These are phyloP conservation scores for Chlamydomonas schloesseri DNA, from an alignment of 139 green algal genomes.

Conservation along the genomic window DNA sequence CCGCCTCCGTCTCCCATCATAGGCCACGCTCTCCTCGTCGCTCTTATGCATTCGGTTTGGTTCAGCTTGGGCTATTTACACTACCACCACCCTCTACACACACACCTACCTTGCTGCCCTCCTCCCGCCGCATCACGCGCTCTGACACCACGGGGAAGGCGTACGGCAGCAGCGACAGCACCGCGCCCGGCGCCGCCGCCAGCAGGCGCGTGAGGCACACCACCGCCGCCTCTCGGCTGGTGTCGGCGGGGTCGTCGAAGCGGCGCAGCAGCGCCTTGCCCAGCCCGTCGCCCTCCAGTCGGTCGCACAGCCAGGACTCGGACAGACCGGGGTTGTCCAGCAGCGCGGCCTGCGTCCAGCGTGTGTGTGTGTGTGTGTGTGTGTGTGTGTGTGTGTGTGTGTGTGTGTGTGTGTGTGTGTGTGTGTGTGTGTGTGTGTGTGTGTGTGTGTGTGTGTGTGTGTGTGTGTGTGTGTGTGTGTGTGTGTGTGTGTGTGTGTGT, in stretches of 20 bases:
- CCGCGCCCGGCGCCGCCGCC: slow-evolving; percentile 43
- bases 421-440: too few species aligned
- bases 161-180: slow-evolving; percentile 68
- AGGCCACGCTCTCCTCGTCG: too few species aligned
- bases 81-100: background rate
- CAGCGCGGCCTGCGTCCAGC: background rate
- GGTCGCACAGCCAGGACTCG: slow-evolving; percentile 17
- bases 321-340: slow-evolving; percentile 16
- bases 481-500: too few species aligned
- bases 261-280: slow-evolving; percentile 64
- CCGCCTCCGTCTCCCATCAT: too few species aligned
- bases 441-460: too few species aligned
- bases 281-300: slow-evolving; percentile 38
- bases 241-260: slow-evolving; percentile 63
- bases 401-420: too few species aligned
- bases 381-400: too few species aligned
- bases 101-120: slow-evolving; percentile 7
- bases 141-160: slow-evolving; percentile 67
- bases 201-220: slow-evolving; percentile 37
- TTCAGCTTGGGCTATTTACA: too few species aligned
- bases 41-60: too few species aligned
- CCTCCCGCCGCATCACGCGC: slow-evolving; percentile 32
- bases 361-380: too few species aligned
- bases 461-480: too few species aligned
- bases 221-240: slow-evolving; percentile 57